Evolutionary conservation across 768 basidiomycete genomes (phyloP), one percentile per base, ranked within the genome.

Genomic region (Pulveroboletus sp.): DNA sequence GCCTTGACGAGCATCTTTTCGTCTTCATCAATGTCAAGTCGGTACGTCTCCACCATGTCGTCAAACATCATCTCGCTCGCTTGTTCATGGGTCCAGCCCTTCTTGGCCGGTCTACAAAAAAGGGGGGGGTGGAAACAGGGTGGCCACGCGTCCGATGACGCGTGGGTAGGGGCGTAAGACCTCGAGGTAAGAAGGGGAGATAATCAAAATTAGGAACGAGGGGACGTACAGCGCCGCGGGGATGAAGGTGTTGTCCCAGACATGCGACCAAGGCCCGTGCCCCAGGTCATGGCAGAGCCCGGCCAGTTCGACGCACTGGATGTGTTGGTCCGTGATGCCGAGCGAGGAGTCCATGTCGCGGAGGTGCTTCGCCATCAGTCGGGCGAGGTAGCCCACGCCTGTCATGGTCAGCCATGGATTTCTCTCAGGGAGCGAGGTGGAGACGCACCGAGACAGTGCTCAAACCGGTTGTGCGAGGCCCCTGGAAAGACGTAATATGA

Each of bases 61-160:
- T 87, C 83, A 29, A 92, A 79, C 88, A 92, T 90, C 80, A 86
- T 81, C 45, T 86, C 83, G 1, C 87, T 90, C 3, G 81, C 89
- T 23, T 85, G 73, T 63, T 92, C 89, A 54, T 93, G 90, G 35
- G 71, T 73, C 89, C 89, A 93, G 4, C 36, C 58, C 23, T n/a
- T n/a, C n/a, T 63, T 74, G 0, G 63, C 71, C 1, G 75, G 75
- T 10, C 83, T 83, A 4, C 11, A 8, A 23, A 8, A 26, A 9
- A 23, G 13, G 7, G 6, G 39, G 16, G 12, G 5, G n/a, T 22
- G 10, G n/a, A 16, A 17, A 11, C 20, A 11, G 24, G 39, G 31
- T 5, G 31, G 14, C 14, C 31, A 31, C 31, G 31, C 31, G 31
- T 14, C 27, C 27, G 12, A n/a, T n/a, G n/a, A 12, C 27, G 12